Evolutionary conservation across 768 basidiomycete genomes (phyloP).

Genomic region (Cystobasidium onofrii): DNA sequence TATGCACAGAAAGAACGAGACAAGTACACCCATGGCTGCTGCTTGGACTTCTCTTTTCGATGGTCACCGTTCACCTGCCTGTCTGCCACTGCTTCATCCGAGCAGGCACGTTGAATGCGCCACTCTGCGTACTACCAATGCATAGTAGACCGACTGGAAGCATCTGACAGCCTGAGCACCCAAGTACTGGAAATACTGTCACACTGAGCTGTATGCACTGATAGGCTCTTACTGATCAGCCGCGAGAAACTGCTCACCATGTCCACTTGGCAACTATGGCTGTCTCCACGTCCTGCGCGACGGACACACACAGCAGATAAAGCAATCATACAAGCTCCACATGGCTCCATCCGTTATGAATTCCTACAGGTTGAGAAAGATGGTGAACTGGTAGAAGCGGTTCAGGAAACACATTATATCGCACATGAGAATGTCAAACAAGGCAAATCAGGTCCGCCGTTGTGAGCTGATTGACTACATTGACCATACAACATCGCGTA

Average conservation of each 20-base stretch:
- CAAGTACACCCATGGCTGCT: too few relatives aligned
- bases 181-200: too few relatives aligned
- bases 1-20: background rate
- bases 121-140: too few relatives aligned
- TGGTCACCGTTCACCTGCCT: too few relatives aligned
- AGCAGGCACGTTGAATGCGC: too few relatives aligned
- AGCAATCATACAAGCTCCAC: background rate
- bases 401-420: constrained; percentile 23
- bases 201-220: too few relatives aligned
- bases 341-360: background rate
- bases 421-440: background rate
- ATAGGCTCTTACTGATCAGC: background rate
- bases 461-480: background rate
- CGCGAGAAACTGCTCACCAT: background rate
- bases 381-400: constrained; percentile 3
- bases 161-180: too few relatives aligned
- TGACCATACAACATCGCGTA: background rate
- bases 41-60: too few relatives aligned
- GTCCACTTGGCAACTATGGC: background rate
- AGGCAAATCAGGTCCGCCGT: constrained; percentile 14
- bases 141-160: too few relatives aligned
- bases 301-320: constrained; percentile 3
- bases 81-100: too few relatives aligned
- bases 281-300: background rate
- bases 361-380: constrained; percentile 1